Evolutionary conservation across 768 basidiomycete species (phyloP), one percentile per base, ranked within the genome.

Genomic region (Austroboletus festivus): DNA sequence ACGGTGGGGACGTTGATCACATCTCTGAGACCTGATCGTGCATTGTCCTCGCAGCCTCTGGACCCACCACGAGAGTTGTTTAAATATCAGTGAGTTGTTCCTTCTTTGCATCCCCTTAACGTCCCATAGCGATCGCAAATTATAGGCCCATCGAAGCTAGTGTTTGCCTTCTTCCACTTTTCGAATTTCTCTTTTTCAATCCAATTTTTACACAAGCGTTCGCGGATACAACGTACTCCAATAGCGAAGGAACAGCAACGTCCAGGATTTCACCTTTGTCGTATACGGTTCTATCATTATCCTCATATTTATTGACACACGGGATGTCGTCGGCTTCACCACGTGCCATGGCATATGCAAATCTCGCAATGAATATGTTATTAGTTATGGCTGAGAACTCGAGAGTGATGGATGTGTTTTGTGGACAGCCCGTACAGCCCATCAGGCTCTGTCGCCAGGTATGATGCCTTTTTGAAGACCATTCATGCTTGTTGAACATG

Each of bases 361-460:
- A 75, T 58, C 69, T 86, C 1, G 68, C 75, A 16, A 68, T 86
- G 56, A 76, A 78, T 46, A 74, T 74, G 15, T 55, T 86, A 16
- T 71, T 84, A 35, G 63, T 71, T 2, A 64, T 80, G 52, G 71
- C 73, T 7, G 80, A 83, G 56, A 78, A 78, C 46, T 58, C 71
- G 18, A 68, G 71, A 23, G 63, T 80, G 24, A 67, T 85, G 68
- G 65, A 65, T 20, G 63, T 68, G 3, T 70, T 83, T 53, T 75
- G 74, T 8, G 64, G 73, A 35, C 73, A 74, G 10, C 65, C 58
- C 35, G 54, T 62, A n/a, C 64, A 67, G 15, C 59, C 61, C 16
- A 74, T 87, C 41, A 71, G 76, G 12, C 62, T 86, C 18, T 87
- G 84, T 65, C 77, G 83, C 40, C 85, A 87, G 71, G 83, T 82